phyloP scores from a whole-genome alignment of 2,329 filamentous ascomycete genomes.

The Pyrenophora graminea region DNA sequence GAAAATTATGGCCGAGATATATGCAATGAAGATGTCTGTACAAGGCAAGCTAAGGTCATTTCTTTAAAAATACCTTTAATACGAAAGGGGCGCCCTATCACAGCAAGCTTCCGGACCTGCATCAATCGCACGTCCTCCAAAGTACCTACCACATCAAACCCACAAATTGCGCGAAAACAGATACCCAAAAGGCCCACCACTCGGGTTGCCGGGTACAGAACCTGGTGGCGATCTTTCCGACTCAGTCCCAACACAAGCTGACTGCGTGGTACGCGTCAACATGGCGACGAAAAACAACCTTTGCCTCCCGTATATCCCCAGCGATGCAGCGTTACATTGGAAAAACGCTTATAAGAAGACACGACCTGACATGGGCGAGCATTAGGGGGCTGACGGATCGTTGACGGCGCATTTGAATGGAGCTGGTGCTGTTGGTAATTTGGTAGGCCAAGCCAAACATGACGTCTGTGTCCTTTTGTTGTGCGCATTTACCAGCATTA shows the following conservation, averaged over 20 bases:
- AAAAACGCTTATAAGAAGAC: too few species aligned
- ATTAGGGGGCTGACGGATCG: too few species aligned
- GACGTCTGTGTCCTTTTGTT: too few species aligned
- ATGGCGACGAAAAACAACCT: conserved; percentile 3
- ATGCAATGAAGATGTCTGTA: background rate
- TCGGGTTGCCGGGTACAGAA: background rate
- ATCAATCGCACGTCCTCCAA: conserved; percentile 1
- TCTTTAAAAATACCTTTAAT: conserved; percentile 7
- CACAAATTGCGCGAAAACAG: conserved; percentile 9
- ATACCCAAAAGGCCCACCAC: conserved; percentile 5
- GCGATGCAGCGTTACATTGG: conserved; percentile 6
- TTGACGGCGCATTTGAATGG: too few species aligned
- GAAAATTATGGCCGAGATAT: background rate
- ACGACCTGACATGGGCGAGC: too few species aligned
- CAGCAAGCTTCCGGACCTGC: conserved; percentile 12
- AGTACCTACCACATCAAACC: conserved; percentile 1
- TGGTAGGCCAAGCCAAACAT: too few species aligned
- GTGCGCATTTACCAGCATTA: too few species aligned
- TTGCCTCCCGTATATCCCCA: background rate
- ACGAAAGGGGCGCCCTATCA: conserved; percentile 1
- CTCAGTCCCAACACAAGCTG: conserved; percentile 13
- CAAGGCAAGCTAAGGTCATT: background rate
- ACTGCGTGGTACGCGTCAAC: conserved; percentile 3
- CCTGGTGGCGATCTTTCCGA: conserved; percentile 12
- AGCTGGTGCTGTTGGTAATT: too few species aligned